These are phyloP conservation scores for Naganishia randhawae DNA, from an alignment of 768 basidiomycete species.

Conservation along the genomic window DNA sequence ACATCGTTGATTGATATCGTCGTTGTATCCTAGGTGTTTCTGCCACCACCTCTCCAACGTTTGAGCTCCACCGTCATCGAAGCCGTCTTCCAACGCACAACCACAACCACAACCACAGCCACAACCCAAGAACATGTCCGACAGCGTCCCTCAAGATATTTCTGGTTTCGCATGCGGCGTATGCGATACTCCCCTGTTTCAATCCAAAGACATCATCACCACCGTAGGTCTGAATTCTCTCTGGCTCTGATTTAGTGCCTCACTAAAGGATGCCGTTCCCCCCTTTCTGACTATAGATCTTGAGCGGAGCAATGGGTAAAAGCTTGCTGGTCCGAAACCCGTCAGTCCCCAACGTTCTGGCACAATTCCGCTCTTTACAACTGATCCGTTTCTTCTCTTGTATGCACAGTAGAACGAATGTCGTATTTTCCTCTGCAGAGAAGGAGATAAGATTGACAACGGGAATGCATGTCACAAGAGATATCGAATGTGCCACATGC, in stretches of 20 bases:
- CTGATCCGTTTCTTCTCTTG: neutral
- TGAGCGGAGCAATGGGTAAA: slow-evolving; percentile 21
- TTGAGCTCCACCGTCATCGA: neutral
- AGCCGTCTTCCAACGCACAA: neutral
- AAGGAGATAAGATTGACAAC: slow-evolving; percentile 18
- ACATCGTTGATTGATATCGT: too few relatives aligned
- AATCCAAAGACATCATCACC: slow-evolving; percentile 19
- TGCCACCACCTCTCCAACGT: neutral
- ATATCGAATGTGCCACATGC: slow-evolving; percentile 13
- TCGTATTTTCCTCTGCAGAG: slow-evolving; percentile 14
- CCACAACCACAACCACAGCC: neutral
- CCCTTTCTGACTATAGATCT: neutral
- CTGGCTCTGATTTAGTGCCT: too few relatives aligned
- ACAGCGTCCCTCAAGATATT: neutral
- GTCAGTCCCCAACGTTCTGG: neutral
- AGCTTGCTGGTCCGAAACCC: slow-evolving; percentile 7
- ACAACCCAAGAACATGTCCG: neutral
- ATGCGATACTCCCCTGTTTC: slow-evolving; percentile 18
- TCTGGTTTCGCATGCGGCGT: slow-evolving; percentile 8
- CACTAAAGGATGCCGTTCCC: neutral
- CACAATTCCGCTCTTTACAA: neutral
- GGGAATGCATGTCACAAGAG: slow-evolving; percentile 18
- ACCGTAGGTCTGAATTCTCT: neutral
- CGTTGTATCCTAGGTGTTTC: neutral
- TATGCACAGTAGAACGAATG: slow-evolving; percentile 7